A percentile compares a stretch with the other conserved stretches of the same genome.
phyloP scores from a whole-genome alignment of 202 grass and related monocot genomes.

The Eragrostis tef region DNA sequence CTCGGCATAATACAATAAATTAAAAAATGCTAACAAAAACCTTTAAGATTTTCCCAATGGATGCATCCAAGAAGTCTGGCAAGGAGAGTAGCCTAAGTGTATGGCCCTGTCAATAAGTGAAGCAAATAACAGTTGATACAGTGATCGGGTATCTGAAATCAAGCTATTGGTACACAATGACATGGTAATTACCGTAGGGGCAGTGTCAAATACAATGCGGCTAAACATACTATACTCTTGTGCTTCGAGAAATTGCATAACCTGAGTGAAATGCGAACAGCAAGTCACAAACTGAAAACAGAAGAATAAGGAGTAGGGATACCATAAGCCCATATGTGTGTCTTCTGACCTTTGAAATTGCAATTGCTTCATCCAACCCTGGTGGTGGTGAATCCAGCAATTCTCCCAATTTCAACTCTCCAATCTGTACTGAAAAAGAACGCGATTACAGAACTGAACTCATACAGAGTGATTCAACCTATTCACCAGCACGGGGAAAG shows the following conservation, averaged over 20 bases:
- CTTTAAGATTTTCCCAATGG: conserved; percentile 96
- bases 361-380: conserved; percentile 93
- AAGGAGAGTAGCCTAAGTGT: conserved; percentile 93
- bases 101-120: conserved; percentile 69
- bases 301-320: conserved; percentile 21
- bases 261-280: conserved; percentile 53
- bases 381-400: conserved; percentile 87
- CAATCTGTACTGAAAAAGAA: conserved; percentile 66
- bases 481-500: conserved; percentile 12
- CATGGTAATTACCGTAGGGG: conserved; percentile 71
- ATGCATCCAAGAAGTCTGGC: conserved; percentile 96
- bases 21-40: conserved; percentile 43
- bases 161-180: conserved; percentile 29
- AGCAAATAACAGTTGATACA: conserved; percentile 36
- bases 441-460: conserved; percentile 17
- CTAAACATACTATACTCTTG: conserved; percentile 89
- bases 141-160: neutral
- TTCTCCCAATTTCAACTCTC: conserved; percentile 91
- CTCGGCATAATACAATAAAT: neutral
- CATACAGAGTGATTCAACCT: conserved; percentile 6
- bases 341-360: conserved; percentile 80
- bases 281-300: neutral
- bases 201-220: conserved; percentile 95
- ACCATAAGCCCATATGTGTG: neutral
- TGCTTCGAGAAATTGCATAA: conserved; percentile 97